These are phyloP conservation scores for Jatropha curcas DNA, from an alignment of 345 rosid genomes.

Conservation along the genomic window DNA sequence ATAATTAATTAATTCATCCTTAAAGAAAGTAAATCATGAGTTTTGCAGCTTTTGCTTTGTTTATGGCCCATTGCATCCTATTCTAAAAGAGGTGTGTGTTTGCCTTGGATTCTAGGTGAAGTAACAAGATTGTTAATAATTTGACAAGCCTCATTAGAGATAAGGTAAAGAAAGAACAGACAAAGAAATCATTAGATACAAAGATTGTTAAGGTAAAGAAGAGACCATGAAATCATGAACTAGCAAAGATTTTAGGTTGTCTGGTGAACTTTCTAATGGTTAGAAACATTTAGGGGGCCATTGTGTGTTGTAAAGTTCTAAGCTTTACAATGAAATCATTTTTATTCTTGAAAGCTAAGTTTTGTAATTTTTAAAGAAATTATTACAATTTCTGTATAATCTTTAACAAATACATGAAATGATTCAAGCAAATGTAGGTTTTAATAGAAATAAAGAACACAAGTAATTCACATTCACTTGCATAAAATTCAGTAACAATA, in stretches of 20 bases:
- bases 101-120: background rate
- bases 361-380: background rate
- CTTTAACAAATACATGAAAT: conserved; percentile 4
- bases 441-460: background rate
- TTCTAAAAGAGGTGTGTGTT: background rate
- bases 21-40: background rate
- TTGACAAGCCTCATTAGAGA: background rate
- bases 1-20: background rate
- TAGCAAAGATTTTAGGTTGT: too few species aligned
- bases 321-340: background rate
- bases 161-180: background rate
- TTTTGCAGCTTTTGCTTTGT: background rate
- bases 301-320: background rate
- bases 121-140: background rate
- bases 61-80: background rate
- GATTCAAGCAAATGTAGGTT: background rate
- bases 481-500: conserved; percentile 15
- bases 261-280: background rate
- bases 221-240: background rate
- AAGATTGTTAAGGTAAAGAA: too few species aligned
- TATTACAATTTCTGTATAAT: background rate
- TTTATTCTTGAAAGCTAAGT: background rate
- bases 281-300: background rate
- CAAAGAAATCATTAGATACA: background rate
- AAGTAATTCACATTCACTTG: background rate